Evolutionary conservation across 495 filamentous ascomycete species (phyloP), one percentile per base, ranked within the genome.

Genomic region (Chaetomium fimeti): DNA sequence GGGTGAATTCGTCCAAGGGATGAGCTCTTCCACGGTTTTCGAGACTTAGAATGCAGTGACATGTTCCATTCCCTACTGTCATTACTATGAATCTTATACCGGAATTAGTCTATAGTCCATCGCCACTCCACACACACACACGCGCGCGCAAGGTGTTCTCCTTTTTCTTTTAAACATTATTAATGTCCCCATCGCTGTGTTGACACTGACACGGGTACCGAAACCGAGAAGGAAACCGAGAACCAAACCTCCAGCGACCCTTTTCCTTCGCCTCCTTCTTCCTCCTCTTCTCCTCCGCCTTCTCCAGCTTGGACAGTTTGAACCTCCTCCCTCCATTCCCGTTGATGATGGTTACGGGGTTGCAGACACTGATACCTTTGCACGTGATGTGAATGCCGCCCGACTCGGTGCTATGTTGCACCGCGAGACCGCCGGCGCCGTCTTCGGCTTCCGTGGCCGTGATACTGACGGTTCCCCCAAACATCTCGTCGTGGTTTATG

Each of bases 331-430:
- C 59, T n/a, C 48, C 47, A n/a, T 53, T 53, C 20, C 52, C 61
- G 29, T 68, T 68, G 53, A 64, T 28, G 5, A 71, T 60, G 1
- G 65, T 69, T 51, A 75, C 71, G 38, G 73, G 73, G 52, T 75
- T 70, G 49, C 73, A 75, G 2, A 63, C 73, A 0, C 66, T 68
- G 29, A 73, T 68, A 22, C 73, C 73, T 28, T 72, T 62, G 40
- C 72, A 61, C 5, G 20, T 66, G 27, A 63, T 62, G 60, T 66
- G 68, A 27, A 61, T 61, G 58, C 61, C 62, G 51, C 59, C 56
- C 32, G 61, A 63, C 57, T 38, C 16, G n/a, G 45, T 1, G 67
- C n/a, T n/a, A n/a, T 65, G 38, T 43, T 45, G 18, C 54, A 22
- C 9, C 2, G 13, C 27, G 0, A 20, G 27, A 15, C 27, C 28